These are phyloP conservation scores for Haplosporangium sp. DNA, from an alignment of 371 early-diverging fungal genomes.

Conservation along the genomic window DNA sequence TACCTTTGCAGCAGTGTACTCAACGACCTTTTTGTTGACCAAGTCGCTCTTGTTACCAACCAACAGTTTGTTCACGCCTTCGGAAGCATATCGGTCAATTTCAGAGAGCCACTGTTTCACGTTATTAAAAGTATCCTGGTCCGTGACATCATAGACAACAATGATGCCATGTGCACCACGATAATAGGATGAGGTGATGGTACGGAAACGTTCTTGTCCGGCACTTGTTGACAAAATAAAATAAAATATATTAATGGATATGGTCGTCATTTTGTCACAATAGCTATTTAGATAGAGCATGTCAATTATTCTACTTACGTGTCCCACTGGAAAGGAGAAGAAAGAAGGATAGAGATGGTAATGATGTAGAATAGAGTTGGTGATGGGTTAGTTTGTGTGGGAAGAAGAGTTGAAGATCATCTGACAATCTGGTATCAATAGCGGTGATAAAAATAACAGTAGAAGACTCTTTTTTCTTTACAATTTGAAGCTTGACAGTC, in stretches of 20 bases:
- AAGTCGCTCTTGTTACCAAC: slow-evolving; percentile 94
- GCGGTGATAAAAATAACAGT: neutral
- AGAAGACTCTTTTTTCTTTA: slow-evolving; percentile 56
- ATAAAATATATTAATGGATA: neutral
- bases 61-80: slow-evolving; percentile 81
- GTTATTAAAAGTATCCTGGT: slow-evolving; percentile 60
- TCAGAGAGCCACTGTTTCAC: slow-evolving; percentile 13
- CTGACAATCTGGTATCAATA: neutral
- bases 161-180: slow-evolving; percentile 99
- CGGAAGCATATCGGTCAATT: slow-evolving; percentile 6
- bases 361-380: neutral
- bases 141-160: slow-evolving; percentile 98
- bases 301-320: slow-evolving; percentile 7
- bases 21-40: slow-evolving; percentile 75
- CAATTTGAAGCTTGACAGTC: slow-evolving; percentile 98
- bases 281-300: neutral
- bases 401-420: neutral
- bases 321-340: slow-evolving; percentile 13
- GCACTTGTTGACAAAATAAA: slow-evolving; percentile 73
- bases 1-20: slow-evolving; percentile 77
- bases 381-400: too few relatives aligned
- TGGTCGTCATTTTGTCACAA: neutral
- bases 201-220: slow-evolving; percentile 99
- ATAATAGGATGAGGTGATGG: slow-evolving; percentile 96
- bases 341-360: neutral